phyloP scores from a whole-genome alignment of 345 rosid species.

The Lagerstroemia speciosa region DNA sequence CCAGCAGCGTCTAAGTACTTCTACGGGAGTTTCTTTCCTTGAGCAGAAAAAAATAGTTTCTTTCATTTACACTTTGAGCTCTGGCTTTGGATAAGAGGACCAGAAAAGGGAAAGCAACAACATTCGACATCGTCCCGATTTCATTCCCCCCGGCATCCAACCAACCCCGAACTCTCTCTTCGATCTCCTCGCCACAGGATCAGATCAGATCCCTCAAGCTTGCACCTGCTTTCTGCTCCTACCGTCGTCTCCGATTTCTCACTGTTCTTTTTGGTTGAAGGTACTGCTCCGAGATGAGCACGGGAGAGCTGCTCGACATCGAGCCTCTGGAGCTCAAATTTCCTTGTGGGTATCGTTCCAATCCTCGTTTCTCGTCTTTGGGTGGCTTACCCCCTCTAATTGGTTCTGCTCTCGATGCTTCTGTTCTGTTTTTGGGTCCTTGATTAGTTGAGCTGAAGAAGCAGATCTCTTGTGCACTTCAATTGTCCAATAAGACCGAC shows the following conservation, averaged over 20 bases:
- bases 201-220: background rate
- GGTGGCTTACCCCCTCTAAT: conserved; percentile 6
- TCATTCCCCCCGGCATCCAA: background rate
- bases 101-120: background rate
- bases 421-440: conserved; percentile 3
- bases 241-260: background rate
- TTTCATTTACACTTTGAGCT: no score
- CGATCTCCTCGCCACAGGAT: background rate
- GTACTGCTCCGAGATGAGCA: conserved; percentile 29
- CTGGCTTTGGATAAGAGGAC: background rate
- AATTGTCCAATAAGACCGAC: conserved; percentile 57
- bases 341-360: conserved; percentile 33
- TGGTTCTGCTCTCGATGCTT: background rate
- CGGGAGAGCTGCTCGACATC: conserved; percentile 61
- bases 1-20: no score
- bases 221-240: background rate
- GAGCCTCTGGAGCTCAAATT: conserved; percentile 80
- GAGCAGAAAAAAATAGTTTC: no score
- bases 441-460: conserved; percentile 67
- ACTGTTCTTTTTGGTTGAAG: background rate
- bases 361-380: background rate
- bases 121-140: background rate
- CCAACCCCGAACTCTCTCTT: background rate
- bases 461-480: conserved; percentile 84
- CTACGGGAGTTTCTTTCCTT: no score